Conservation (phyloP, 768 basidiomycete species). For the Suillus placidus region DNA sequence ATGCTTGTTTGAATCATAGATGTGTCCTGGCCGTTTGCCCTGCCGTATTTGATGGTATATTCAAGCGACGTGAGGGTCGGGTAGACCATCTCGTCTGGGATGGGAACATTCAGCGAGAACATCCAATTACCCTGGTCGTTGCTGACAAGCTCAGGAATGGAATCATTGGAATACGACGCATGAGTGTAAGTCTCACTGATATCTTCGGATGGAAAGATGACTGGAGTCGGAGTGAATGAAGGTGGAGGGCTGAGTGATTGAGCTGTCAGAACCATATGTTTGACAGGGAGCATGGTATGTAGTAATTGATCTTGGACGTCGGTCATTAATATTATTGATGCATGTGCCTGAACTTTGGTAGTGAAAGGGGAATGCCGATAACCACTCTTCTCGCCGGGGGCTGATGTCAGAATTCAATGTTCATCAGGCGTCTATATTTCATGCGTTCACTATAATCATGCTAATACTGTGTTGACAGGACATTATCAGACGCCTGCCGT, state of each 20-base stretch:
- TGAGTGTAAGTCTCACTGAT: not conserved
- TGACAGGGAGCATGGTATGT: not conserved
- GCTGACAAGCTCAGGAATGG: not conserved
- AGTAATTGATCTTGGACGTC: not conserved
- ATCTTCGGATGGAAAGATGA: not conserved
- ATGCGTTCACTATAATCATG: not conserved
- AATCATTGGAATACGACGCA: not conserved
- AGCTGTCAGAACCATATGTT: not conserved
- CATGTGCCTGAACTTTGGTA: not conserved
- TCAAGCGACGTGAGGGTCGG: not conserved
- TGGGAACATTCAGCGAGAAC: slow-evolving; percentile 1
- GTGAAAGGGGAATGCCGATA: not conserved
- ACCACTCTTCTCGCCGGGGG: not conserved
- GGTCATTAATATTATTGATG: not conserved
- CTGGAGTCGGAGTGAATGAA: not conserved
- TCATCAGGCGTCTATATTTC: not conserved
- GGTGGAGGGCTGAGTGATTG: not conserved
- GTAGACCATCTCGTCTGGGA: slow-evolving; percentile 1
- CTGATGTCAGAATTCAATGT: not conserved
- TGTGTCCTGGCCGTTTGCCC: not conserved
- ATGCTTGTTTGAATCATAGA: not conserved
- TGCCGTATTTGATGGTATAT: not conserved
- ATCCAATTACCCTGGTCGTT: not conserved
- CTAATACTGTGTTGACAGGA: not conserved
- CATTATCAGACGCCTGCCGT: not conserved